Evolutionary conservation across 2,329 filamentous ascomycete species (phyloP), one percentile per base, ranked within the genome.

Genomic region (Paracoccidioides lutzii): DNA sequence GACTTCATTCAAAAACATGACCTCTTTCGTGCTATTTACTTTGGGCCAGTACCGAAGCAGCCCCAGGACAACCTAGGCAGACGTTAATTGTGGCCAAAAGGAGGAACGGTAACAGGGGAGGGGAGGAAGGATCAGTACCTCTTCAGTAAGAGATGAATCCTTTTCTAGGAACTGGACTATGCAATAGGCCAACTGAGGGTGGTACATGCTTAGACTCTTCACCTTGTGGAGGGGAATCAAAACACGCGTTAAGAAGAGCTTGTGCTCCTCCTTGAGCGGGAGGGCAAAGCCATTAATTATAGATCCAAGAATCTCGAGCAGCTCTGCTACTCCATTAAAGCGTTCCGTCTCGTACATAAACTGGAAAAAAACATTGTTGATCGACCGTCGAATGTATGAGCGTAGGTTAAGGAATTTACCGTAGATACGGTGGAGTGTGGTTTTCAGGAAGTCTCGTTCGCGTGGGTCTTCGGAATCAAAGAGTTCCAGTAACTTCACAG

Each of bases 321-420:
- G 78, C 71, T 98, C 93, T 3, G 93, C 93, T 66, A 98, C 96
- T 54, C 93, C 93, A 65, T 98, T 98, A 76, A 98, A 97, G 57
- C 93, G 82, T 73, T 98, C 93, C 3, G 93, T 98, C 73, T 98
- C 93, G 70, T 98, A 98, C 58, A 90, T 90, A 72, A 98, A 98
- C 69, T 98, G 93, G 80, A 98, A 98, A 76, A 98, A 98, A 65
- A 98, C 93, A 67, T 98, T 97, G 81, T 98, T 98, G 80, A 98
- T 98, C 56, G 93, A 98, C 65, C 93, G 84, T 67, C 93, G 82
- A 67, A 98, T 98, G 72, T 95, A 98, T 35, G 93, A 97, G 58
- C 93, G 85, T 60, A 98, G 79, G 71, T 98, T 98, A 65, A 98
- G 80, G 74, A 98, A 98, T 76, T 98, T 98, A 67, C 93, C 93